Evolutionary conservation across 768 basidiomycete genomes (phyloP), one percentile per base, ranked within the genome.

Genomic region (Ramaria sp.): DNA sequence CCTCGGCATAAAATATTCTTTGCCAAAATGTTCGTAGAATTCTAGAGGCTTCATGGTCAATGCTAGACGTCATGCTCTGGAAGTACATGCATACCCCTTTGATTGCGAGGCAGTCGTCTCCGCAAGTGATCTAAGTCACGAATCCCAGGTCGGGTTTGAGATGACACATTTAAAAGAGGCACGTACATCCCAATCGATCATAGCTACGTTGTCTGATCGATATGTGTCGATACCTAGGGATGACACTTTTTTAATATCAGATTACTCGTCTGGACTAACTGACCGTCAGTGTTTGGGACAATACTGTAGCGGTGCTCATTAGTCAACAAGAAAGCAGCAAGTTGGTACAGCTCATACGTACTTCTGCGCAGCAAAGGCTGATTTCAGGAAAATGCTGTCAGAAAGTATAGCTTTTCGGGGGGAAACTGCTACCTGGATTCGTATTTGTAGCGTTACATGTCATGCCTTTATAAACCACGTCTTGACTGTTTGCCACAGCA

Each of bases 81-180:
- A 49, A 2, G 24, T 7, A 49, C 6, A 6, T 38, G 66, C 77
- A 27, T 62, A 81, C 79, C 7, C 80, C 80, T 69, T 83, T 81
- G 69, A 82, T 78, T 7, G 79, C 80, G n/a, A 82, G 66, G 57
- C 81, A 83, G 61, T 82, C 81, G 62, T 82, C 82, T 17, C 81
- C 80, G 54, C 75, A 78, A n/a, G 80, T 82, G 17, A 82, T 64
- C 68, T 67, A 20, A 20, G 15, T 9, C 4, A 30, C 48, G n/a
- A 48, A 22, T 27, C 27, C 27, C 5, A 2, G 27, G 30, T 13
- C 34, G n/a, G 11, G n/a, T 50, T 42, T 5, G 13, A 30, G 2
- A 3, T n/a, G 11, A 10, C 6, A 34, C 11, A 42, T 17, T 4
- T 24, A 7, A 20, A 31, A 15, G 9, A 49, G 24, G 51, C 17